A percentile compares a stretch with the other conserved stretches of the same genome.
phyloP scores from a whole-genome alignment of 768 basidiomycete species.

The Tulasnella sp. region DNA sequence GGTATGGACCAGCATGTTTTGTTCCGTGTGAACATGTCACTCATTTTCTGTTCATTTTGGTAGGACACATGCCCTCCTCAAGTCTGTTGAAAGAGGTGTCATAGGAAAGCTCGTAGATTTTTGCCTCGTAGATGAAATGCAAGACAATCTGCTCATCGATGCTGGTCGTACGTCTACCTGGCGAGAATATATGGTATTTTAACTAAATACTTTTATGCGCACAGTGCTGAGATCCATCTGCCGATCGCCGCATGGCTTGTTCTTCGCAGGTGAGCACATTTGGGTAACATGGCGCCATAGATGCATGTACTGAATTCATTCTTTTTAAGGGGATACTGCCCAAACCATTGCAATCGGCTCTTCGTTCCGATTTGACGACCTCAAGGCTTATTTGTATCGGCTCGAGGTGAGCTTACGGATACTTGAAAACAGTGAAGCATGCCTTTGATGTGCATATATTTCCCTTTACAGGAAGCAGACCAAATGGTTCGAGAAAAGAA shows the following conservation, averaged over 20 bases:
- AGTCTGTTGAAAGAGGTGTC: not conserved
- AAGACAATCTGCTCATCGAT: slow-evolving; percentile 7
- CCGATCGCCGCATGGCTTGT: slow-evolving; percentile 50
- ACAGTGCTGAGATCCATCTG: slow-evolving; percentile 55
- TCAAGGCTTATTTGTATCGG: slow-evolving; percentile 1
- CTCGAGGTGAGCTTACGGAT: not conserved
- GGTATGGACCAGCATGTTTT: no score
- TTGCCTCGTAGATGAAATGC: slow-evolving; percentile 60
- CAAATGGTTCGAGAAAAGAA: not conserved
- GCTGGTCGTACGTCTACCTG: slow-evolving; percentile 3
- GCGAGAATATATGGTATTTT: not conserved
- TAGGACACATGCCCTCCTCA: not conserved
- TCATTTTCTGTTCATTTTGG: not conserved
- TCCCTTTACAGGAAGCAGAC: not conserved
- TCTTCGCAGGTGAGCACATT: slow-evolving; percentile 53
- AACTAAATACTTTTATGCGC: not conserved
- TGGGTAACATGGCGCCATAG: no score
- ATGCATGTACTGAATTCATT: no score
- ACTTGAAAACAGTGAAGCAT: not conserved
- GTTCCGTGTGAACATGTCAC: no score
- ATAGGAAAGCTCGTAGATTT: slow-evolving; percentile 33
- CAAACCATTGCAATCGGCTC: slow-evolving; percentile 5
- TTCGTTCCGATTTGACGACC: slow-evolving; percentile 9
- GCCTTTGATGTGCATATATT: not conserved
- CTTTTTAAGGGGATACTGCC: no score